phyloP scores from a whole-genome alignment of 78 protist species.

The Monosiga brevicollis region DNA sequence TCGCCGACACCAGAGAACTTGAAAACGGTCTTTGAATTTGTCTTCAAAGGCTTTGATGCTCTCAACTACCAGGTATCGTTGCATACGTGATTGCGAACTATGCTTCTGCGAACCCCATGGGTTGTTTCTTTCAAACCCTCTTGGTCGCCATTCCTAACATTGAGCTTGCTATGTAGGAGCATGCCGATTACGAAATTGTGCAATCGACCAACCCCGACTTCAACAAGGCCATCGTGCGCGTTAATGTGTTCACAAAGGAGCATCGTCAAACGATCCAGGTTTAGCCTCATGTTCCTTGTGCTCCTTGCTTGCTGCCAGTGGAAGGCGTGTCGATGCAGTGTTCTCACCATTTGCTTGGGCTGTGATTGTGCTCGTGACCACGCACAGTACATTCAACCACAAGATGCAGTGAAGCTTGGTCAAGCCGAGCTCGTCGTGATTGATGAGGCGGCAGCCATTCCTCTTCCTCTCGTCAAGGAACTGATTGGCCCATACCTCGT shows the following conservation, averaged over 20 bases:
- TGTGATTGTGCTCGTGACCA: too few relatives aligned
- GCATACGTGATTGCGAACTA: neutral
- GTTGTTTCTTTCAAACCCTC: too few relatives aligned
- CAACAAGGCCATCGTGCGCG: conserved; percentile 67
- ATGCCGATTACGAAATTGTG: conserved; percentile 77
- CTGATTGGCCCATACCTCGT: conserved; percentile 85
- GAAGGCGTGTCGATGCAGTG: too few relatives aligned
- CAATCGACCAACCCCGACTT: conserved; percentile 81
- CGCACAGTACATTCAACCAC: conserved; percentile 82
- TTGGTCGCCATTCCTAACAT: too few relatives aligned
- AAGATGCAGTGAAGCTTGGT: conserved; percentile 49
- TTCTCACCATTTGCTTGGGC: too few relatives aligned
- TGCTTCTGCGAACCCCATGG: too few relatives aligned
- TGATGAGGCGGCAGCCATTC: conserved; percentile 99
- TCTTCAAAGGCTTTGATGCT: conserved; percentile 81
- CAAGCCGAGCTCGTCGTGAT: conserved; percentile 80
- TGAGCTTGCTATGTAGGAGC: conserved; percentile 55
- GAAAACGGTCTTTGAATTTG: conserved; percentile 90
- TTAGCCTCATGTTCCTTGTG: too few relatives aligned
- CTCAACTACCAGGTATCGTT: conserved; percentile 59
- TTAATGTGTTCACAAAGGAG: conserved; percentile 70
- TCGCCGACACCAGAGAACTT: conserved; percentile 96
- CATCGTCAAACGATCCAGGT: conserved; percentile 98
- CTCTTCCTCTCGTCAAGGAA: conserved; percentile 84
- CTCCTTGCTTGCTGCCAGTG: too few relatives aligned